Percentiles rank a stretch among this genome's conserved stretches.
These are phyloP conservation scores for Coemansia aciculifera DNA, from an alignment of 192 early-diverging fungal genomes.

Conservation along the genomic window DNA sequence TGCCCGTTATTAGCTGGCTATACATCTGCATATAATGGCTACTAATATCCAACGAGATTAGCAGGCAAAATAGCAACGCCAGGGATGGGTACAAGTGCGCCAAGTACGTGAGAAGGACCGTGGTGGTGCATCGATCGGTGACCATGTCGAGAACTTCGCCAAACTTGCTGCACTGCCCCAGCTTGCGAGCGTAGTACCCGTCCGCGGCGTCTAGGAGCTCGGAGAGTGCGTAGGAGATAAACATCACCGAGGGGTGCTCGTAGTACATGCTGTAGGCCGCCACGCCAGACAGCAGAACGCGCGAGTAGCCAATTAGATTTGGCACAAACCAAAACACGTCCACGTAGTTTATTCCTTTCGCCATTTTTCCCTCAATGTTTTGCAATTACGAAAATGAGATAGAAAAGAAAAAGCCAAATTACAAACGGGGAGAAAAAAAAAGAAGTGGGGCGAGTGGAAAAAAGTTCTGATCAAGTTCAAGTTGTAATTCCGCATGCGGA, in stretches of 20 bases:
- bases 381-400: slow-evolving; percentile 65
- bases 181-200: slow-evolving; percentile 91
- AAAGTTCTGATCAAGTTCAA: background rate
- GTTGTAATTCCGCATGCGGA: background rate
- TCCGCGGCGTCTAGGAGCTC: slow-evolving; percentile 92
- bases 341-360: slow-evolving; percentile 20
- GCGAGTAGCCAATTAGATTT: slow-evolving; percentile 73
- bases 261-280: slow-evolving; percentile 78
- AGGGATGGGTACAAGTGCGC: slow-evolving; percentile 65
- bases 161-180: slow-evolving; percentile 92
- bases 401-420: background rate
- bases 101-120: slow-evolving; percentile 87
- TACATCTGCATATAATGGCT: slow-evolving; percentile 99
- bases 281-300: slow-evolving; percentile 72
- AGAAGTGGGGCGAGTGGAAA: background rate
- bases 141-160: slow-evolving; percentile 99
- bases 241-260: slow-evolving; percentile 67
- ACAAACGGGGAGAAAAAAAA: background rate
- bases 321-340: slow-evolving; percentile 50
- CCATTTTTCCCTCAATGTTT: slow-evolving; percentile 70
- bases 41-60: slow-evolving; percentile 91
- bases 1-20: slow-evolving; percentile 80
- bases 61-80: slow-evolving; percentile 82
- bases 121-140: slow-evolving; percentile 93
- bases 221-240: slow-evolving; percentile 81